Base-by-base conservation (phyloP, 2,329 filamentous ascomycete genomes). In the Talaromyces piceae region DNA sequence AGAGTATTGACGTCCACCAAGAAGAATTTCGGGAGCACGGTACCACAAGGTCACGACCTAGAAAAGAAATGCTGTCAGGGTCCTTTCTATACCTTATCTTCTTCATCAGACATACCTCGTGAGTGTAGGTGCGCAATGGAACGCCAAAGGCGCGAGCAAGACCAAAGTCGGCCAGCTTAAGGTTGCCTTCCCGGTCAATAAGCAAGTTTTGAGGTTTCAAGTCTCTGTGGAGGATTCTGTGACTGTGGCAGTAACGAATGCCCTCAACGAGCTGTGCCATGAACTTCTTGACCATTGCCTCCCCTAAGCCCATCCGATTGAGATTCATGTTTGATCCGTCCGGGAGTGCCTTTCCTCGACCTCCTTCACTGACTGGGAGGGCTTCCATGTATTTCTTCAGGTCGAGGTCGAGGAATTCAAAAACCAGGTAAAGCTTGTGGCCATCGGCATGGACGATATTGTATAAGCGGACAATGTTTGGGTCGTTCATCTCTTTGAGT, bases 361-460 rank as follows among this genome's bases (percentile, higher is more conserved):
- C 89, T 59, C 89, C 89, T 63, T 94, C 87, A 63, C 79, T 85
- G 53, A 91, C 83, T 3, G 89, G 89, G 41, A 95, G 79, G 5
- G 89, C 81, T 70, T 95, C 90, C 89, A 95, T 95, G 72, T 94
- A 95, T 71, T 94, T 95, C 76, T 95, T 95, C 61, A 95, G 76
- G 63, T 95, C 90, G 52, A 91, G 78, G 64, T 95, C 90, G 59
- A 95, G 84, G 71, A 88, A 95, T 68, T 95, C 90, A 58, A 91
- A 87, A 60, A 95, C 90, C 45, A 95, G 85, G 71, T 95, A 95
- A 47, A 95, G 82, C 74, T 95, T 95, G 74, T 95, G 88, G 51
- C 90, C 89, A 67, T 95, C 91, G 64, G 90, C 88, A 69, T 95
- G 90, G 48, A 95, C 89, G 59, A 95, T 95, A 75, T 95, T 95